A percentile compares a stretch with the other conserved stretches of the same genome.
Evolutionary conservation across 1,284 basidiomycete species (phyloP).

Genomic region (Boletus holoroseus): DNA sequence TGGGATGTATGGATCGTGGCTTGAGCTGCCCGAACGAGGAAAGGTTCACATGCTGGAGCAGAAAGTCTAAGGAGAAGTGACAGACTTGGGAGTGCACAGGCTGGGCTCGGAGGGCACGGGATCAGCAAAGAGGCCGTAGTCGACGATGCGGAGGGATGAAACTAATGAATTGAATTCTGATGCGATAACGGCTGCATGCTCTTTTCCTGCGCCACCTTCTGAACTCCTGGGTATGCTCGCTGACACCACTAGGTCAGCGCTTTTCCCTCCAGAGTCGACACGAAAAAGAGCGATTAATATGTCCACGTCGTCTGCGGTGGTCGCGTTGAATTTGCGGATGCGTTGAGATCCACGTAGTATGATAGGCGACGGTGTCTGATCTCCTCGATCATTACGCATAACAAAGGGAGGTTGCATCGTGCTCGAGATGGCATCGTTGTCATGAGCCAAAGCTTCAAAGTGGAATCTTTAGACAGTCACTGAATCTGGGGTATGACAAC

Average conservation of each 20-base stretch:
- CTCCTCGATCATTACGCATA: conserved; percentile 38
- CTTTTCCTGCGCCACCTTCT: conserved; percentile 40
- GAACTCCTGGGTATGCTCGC: conserved; percentile 67
- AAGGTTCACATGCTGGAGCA: neutral
- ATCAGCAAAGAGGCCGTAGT: conserved; percentile 67
- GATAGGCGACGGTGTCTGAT: conserved; percentile 53
- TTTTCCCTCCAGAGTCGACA: conserved; percentile 49
- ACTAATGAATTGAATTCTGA: conserved; percentile 55
- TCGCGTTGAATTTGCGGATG: conserved; percentile 73
- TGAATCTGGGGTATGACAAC: neutral
- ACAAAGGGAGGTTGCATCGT: conserved; percentile 41
- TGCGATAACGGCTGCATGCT: conserved; percentile 33
- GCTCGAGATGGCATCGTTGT: conserved; percentile 69
- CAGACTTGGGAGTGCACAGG: neutral
- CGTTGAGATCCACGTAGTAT: conserved; percentile 65
- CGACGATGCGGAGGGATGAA: conserved; percentile 59
- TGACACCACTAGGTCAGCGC: conserved; percentile 74
- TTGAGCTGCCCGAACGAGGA: neutral
- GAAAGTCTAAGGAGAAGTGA: neutral
- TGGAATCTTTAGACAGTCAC: conserved; percentile 62
- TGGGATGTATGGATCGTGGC: neutral
- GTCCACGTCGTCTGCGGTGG: conserved; percentile 57
- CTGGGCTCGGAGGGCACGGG: neutral
- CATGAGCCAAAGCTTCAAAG: conserved; percentile 87
- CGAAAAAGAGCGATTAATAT: conserved; percentile 79